phyloP scores from a whole-genome alignment of 2,329 filamentous ascomycete species.

The Fusarium napiforme region DNA sequence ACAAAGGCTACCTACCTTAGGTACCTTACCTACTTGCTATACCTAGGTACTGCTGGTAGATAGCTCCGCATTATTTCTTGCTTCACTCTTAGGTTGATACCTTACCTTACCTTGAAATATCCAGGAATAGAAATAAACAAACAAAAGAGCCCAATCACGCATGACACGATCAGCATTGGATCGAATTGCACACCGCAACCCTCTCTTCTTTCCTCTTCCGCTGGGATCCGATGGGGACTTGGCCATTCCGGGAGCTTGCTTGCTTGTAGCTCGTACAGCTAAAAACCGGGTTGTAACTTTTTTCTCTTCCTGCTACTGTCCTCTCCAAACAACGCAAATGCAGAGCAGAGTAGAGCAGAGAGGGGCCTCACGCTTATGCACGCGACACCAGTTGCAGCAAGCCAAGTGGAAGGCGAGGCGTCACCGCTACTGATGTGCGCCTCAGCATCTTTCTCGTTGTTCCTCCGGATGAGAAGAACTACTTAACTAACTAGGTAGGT shows the following conservation, averaged over 20 bases:
- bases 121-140: not conserved
- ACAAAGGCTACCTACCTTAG: not conserved
- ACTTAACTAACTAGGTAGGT: not conserved
- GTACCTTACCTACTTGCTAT: not conserved
- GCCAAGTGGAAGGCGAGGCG: constrained; percentile 34
- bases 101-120: not conserved
- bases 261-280: constrained; percentile 22
- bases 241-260: constrained; percentile 15
- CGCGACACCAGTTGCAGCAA: constrained; percentile 43
- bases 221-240: constrained; percentile 21
- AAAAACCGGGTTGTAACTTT: constrained; percentile 24
- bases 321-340: not conserved
- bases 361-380: constrained; percentile 44
- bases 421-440: constrained; percentile 40
- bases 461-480: not conserved
- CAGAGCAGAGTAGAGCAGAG: constrained; percentile 10
- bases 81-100: constrained; percentile 3
- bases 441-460: constrained; percentile 2
- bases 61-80: constrained; percentile 34
- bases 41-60: not conserved
- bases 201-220: constrained; percentile 3
- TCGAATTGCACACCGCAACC: constrained; percentile 36
- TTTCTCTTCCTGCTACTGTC: not conserved
- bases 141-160: constrained; percentile 10
- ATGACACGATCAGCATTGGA: constrained; percentile 11